These are phyloP conservation scores for Breviolum minutum DNA, from an alignment of 73 alveolate species.

Conservation along the genomic window DNA sequence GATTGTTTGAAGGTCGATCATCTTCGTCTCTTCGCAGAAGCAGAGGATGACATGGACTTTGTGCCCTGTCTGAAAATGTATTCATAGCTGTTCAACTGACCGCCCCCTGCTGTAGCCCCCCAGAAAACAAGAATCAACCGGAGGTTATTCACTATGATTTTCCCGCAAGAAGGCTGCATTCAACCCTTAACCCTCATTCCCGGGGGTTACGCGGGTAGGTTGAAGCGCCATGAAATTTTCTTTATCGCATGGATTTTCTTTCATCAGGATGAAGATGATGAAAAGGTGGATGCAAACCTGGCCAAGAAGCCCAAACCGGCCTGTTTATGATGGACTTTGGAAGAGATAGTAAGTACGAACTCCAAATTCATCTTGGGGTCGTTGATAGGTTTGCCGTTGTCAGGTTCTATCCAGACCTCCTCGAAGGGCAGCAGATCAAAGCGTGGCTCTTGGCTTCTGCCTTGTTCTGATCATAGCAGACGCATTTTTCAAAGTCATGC, in stretches of 20 bases:
- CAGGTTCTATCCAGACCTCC: conserved; percentile 82
- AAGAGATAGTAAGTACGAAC: neutral
- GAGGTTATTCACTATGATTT: too few relatives aligned
- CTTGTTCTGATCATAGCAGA: neutral
- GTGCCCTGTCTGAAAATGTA: neutral
- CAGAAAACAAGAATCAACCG: too few relatives aligned
- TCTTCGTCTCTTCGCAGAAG: conserved; percentile 85
- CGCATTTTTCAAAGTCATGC: too few relatives aligned
- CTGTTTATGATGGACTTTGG: neutral
- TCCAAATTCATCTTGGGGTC: neutral
- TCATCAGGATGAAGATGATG: conserved; percentile 62
- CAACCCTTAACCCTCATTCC: too few relatives aligned
- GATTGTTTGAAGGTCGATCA: conserved; percentile 28
- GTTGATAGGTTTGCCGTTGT: neutral
- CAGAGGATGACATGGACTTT: conserved; percentile 78
- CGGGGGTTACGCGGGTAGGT: too few relatives aligned
- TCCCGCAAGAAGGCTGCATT: too few relatives aligned
- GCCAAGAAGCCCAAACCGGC: conserved; percentile 49
- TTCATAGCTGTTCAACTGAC: neutral
- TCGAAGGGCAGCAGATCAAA: conserved; percentile 73
- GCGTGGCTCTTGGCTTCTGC: neutral
- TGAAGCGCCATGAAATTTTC: too few relatives aligned
- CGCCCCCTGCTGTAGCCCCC: too few relatives aligned
- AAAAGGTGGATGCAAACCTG: conserved; percentile 59
- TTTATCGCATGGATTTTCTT: neutral